Base-by-base conservation (phyloP, 2,329 filamentous ascomycete species). In the Calonectria pteridis region DNA sequence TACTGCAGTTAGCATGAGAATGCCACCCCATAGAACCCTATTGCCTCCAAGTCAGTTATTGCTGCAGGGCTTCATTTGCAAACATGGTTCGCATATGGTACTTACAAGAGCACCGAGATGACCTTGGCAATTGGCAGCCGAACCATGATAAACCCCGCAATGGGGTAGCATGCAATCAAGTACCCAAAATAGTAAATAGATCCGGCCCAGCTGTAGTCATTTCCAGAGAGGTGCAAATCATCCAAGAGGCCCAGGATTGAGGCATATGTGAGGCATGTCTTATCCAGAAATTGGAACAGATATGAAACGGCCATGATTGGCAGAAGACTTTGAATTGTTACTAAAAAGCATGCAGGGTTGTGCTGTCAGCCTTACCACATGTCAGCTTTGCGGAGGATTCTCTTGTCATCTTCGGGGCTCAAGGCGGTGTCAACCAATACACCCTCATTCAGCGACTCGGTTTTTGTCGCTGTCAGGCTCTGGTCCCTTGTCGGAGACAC, bases 231-330 rank as follows among this genome's bases (percentile, higher is more conserved):
- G n/a, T 82, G 76, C 64, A 88, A 85, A 26, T 88, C 88, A 10
- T 84, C 78, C 37, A 83, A 83, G 9, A 90, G 79, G 0, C 88
- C 87, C 85, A 90, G 86, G 74, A 90, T 84, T 40, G 87, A 86
- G 0, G 88, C 86, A 79, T 89, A 89, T 20, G 84, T 86, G 1
- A 91, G 82, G 0, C 87, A 88, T 0, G 88, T 89, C 80, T 93
- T 92, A 82, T 93, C 91, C 1, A 91, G 84, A 76, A 89, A 92
- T 73, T 92, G 91, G 6, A 92, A 83, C n/a, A 89, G 87, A 77
- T 93, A 93, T 0, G 86, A 89, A 78, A 76, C 85, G 66, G 83
- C 89, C 85, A 88, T 86, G 73, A 87, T 75, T 7, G 87, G 91
- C 81, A 92, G 87, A 35, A 91, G 76, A 82, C 87, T 87, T 23